phyloP scores from a whole-genome alignment of 768 basidiomycete genomes.

The Coprinopsis cinerea region DNA sequence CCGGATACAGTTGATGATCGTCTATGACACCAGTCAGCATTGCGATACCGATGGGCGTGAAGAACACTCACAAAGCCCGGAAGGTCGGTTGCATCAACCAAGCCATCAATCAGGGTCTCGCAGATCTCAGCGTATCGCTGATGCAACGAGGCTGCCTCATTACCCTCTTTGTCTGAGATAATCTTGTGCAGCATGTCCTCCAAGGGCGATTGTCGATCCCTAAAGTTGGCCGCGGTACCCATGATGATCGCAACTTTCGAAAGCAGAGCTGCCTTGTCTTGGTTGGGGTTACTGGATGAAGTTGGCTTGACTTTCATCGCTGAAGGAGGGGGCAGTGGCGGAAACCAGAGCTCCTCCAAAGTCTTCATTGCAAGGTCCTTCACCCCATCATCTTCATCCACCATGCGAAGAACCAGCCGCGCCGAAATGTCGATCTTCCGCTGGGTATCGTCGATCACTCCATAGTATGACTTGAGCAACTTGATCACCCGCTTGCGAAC shows the following conservation, averaged over 20 bases:
- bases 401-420: constrained; percentile 74
- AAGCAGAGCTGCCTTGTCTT: constrained; percentile 51
- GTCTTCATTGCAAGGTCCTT: constrained; percentile 90
- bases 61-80: constrained; percentile 61
- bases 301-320: constrained; percentile 29
- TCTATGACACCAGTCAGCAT: constrained; percentile 35
- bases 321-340: constrained; percentile 27
- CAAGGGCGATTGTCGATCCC: constrained; percentile 76
- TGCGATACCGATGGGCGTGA: not conserved
- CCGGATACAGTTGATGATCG: constrained; percentile 76
- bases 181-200: constrained; percentile 85
- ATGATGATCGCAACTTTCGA: constrained; percentile 78
- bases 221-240: constrained; percentile 76
- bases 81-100: constrained; percentile 82
- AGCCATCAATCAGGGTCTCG: constrained; percentile 77
- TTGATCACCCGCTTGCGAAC: constrained; percentile 97
- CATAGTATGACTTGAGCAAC: constrained; percentile 79
- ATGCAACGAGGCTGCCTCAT: constrained; percentile 49
- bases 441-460: constrained; percentile 49
- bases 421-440: constrained; percentile 76
- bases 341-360: constrained; percentile 90
- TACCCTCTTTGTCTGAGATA: constrained; percentile 63
- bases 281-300: constrained; percentile 21
- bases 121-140: constrained; percentile 75
- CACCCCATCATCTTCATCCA: constrained; percentile 92